Conservation (phyloP, 148 eudicot genomes). For the Bassia scoparia region DNA sequence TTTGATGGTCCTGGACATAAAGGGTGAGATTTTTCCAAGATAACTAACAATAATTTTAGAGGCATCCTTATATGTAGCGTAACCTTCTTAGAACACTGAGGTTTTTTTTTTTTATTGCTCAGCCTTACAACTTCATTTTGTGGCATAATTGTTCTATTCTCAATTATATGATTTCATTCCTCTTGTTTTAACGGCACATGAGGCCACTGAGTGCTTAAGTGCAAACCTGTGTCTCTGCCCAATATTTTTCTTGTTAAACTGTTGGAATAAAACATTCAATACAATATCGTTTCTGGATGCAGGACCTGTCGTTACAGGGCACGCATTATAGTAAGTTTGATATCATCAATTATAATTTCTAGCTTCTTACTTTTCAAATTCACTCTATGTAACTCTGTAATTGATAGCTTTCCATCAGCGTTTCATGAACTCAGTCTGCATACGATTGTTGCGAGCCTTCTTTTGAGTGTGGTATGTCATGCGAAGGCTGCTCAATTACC, state of each 20-base stretch:
- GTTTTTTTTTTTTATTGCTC: background rate
- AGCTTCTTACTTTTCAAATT: background rate
- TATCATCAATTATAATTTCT: background rate
- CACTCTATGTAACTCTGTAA: background rate
- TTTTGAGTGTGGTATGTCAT: background rate
- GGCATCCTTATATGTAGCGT: slow-evolving; percentile 19
- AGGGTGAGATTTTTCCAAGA: background rate
- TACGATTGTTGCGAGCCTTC: background rate
- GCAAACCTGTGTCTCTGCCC: slow-evolving; percentile 20
- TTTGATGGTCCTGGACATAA: slow-evolving; percentile 22
- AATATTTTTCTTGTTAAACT: slow-evolving; percentile 10
- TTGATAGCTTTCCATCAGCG: background rate
- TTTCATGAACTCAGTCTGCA: background rate
- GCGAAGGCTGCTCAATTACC: background rate
- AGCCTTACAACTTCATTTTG: slow-evolving; percentile 2
- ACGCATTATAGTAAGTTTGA: background rate
- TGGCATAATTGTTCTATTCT: slow-evolving; percentile 11
- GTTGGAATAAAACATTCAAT: background rate
- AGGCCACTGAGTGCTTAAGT: slow-evolving; percentile 5
- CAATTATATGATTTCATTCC: slow-evolving; percentile 19
- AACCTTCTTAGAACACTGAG: slow-evolving; percentile 11
- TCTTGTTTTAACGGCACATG: too few species aligned
- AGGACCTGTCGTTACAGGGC: background rate
- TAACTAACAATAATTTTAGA: slow-evolving; percentile 10
- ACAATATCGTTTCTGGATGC: slow-evolving; percentile 3